Base-by-base conservation (phyloP, 148 eudicot genomes). In the Fagopyrum tataricum region DNA sequence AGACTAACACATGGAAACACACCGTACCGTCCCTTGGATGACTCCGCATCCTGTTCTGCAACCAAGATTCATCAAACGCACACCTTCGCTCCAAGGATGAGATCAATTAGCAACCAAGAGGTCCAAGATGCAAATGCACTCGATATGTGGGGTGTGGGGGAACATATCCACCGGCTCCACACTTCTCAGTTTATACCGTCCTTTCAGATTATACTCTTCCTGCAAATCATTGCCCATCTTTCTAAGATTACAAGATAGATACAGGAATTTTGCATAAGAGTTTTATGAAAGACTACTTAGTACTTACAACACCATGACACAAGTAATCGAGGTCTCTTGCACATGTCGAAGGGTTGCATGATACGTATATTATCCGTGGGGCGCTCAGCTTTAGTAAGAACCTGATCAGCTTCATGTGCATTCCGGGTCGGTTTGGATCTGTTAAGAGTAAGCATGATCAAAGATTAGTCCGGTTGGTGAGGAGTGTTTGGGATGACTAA, bases 351-450 rank as follows among this genome's bases (percentile, higher is more conserved):
- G 99, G 99, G 82, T 96, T 96, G 84, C 99, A 96, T 14, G 99
- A 96, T 42, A 96, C 97, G 51, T 96, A 96, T 64, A 96, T 77
- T 1, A 96, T 87, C 18, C 86, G 86, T 58, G 81, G 81, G 39
- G 97, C 91, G 58, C 80, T 86, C 79, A 96, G 79, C 79, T 89
- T 89, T 43, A 96, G 76, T 53, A 96, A 84, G 73, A 83, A 96
- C 72, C 83, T 96, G 43, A 96, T 92, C 81, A 96, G 75, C 77
- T 96, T 92, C 84, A 90, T 84, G 83, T 95, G 99, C 99, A 95
- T 92, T 11, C 99, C 99, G 2, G 99, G 99, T 31, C 99, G 97
- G 75, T 92, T 95, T 68, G 99, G 99, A 86, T 95, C 99, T 95
- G 89, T 80, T 78, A 64, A 14, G 78, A 64, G 31, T 43, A 64